Evolutionary conservation across 1,284 basidiomycete genomes (phyloP), one percentile per base, ranked within the genome.

Genomic region (Cryptococcus sp.): DNA sequence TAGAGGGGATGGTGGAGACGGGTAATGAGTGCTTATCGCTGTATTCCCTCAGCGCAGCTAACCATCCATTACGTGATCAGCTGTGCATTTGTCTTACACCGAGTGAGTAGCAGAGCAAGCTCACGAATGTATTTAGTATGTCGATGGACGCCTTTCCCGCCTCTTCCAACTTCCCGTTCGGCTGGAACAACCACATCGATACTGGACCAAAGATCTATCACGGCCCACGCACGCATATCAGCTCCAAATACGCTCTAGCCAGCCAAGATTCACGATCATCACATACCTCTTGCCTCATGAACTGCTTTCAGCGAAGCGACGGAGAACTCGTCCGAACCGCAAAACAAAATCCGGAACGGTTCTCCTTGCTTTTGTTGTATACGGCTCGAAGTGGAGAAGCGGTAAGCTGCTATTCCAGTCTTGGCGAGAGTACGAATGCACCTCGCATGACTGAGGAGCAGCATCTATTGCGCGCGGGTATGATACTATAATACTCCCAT

Each of bases 281-380:
- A 64, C 72, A 52, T 52, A 74, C 77, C 75, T 54, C 64, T 70
- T 10, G 76, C 75, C 4, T 62, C 57, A 22, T 76, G 67, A 0
- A 81, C 64, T 0, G 74, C 72, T 41, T 69, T 54, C n/a, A 81
- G 71, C 2, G 72, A 71, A 19, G 64, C 69, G 27, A 74, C 69
- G 17, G 80, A 80, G 62, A 81, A 81, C 15, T 64, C 63, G 59
- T 81, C 80, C 8, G 78, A 78, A 5, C 80, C 80, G 58, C 80
- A 77, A 61, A 80, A 81, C 16, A 81, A 67, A 22, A 81, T 70
- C 22, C 77, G 69, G 66, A 79, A 77, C 3, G 67, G 68, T 39
- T 64, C 59, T 25, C 46, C 38, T 20, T 27, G 25, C n/a, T 16
- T 20, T 25, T 22, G 19, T 25, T 7, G 31, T 5, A 10, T 5